Base-by-base conservation (phyloP, 1,284 basidiomycete species). In the Golubevia pallescens region DNA sequence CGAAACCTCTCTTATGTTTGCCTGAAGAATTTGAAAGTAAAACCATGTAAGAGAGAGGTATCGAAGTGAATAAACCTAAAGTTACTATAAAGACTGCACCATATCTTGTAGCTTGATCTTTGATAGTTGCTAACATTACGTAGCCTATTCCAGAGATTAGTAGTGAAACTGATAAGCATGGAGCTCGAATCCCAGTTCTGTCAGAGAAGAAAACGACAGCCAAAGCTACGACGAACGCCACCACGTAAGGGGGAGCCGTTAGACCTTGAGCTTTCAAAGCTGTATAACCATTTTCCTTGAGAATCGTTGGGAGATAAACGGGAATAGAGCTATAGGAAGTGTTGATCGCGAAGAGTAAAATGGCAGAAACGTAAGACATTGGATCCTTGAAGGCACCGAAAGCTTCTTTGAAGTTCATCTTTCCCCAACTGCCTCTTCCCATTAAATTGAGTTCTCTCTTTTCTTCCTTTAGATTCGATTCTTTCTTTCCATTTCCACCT, bases 21-120 rank as follows among this genome's bases (percentile, higher is more conserved):
- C 69, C 68, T 0, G 61, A 34, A 52, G 66, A 62, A 53, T 80
- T 80, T 53, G 61, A 61, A 20, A 76, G 68, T 20, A 78, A 57
- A 70, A 70, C 74, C 67, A 75, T 75, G 63, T 80, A 80, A 7
- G 70, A 61, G 14, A 80, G 52, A 4, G 75, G 76, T 21, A 78
- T 74, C 20, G 65, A 70, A 10, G 76, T 67, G 65, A 77, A 80
- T 2, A 78, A 61, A 0, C 70, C 68, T 55, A 75, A 67, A 38
- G 74, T 61, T 56, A 80, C 69, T 10, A 78, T 61, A 65, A 69
- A 77, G 5, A 73, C 60, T 5, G 67, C 76, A 1, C 63, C 62
- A 61, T 80, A 80, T 19, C 74, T 65, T 3, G 66, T 61, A 5
- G 34, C 58, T 1, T 71, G 66, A 2, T 65, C 66, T 7, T 70